Base-by-base conservation (phyloP, 306 rosid species). In the Sindora glabra region DNA sequence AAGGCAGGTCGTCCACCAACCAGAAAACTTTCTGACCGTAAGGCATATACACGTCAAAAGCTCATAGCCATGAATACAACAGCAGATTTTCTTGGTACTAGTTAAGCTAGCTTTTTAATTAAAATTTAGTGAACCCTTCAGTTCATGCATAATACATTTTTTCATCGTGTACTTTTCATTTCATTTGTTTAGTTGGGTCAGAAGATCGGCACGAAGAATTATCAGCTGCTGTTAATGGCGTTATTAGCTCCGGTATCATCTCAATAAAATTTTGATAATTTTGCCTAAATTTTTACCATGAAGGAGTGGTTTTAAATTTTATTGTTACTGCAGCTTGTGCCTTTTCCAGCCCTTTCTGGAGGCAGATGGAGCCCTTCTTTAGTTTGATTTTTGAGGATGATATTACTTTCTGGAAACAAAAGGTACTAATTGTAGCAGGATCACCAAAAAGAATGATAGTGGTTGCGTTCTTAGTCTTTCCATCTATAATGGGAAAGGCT, bases 1-100 rank as follows among this genome's bases (percentile, higher is more conserved):
- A 89, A 86, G 83, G 85, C 86, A 41, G 99, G 99, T 59, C 99
- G 99, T 75, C 99, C 99, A 33, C 97, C 95, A 71, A 84, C 94
- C 39, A 83, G 97, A 74, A 89, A 87, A 75, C 90, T 86, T 41
- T 84, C 97, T 65, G 97, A 89, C 66, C 95, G 99, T 21, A 94
- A 86, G 73, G 81, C 97, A 13, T 89, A 89, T 68, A 77, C 92
- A 55, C 95, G 99, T 65, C 97, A 89, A 74, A 92, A 92, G 74
- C 86, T 82, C 74, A 63, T 89, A 63, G 74, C 85, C 24, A 60
- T 77, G 12, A 88, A 79, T 71, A 68, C 83, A 56, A 79, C 86
- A 17, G 67, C 94, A 63, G 99, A 92, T 70, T 82, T 89, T 83
- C 83, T 77, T 17, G 99, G 99, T 92, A 89, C 70, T 58, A 39